These are phyloP conservation scores for Colletotrichum eremochloae DNA, from an alignment of 2,329 filamentous ascomycete genomes.

Conservation along the genomic window DNA sequence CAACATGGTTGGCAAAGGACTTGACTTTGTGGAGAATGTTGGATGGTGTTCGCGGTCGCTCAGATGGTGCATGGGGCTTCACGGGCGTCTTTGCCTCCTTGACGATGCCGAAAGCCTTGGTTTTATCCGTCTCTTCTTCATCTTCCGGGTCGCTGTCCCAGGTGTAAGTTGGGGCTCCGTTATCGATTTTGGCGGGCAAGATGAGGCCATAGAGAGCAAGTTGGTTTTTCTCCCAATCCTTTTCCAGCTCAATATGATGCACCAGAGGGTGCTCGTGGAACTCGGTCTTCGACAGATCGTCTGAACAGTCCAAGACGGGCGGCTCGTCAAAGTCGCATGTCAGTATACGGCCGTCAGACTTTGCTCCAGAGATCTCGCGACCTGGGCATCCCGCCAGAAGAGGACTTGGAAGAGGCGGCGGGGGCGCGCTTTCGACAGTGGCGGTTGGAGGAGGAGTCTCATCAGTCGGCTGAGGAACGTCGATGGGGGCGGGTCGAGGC, in stretches of 20 bases:
- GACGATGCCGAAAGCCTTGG: conserved; percentile 2
- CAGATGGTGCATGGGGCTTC: not conserved
- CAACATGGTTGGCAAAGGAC: conserved; percentile 35
- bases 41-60: conserved; percentile 30
- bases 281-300: conserved; percentile 51
- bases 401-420: conserved; percentile 55
- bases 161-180: conserved; percentile 29
- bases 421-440: not conserved
- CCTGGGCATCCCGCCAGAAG: conserved; percentile 55
- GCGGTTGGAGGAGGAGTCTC: not conserved
- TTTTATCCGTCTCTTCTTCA: conserved; percentile 20
- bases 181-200: conserved; percentile 31
- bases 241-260: conserved; percentile 38
- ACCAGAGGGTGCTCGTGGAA: conserved; percentile 56
- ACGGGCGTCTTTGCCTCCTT: not conserved
- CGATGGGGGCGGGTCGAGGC: conserved; percentile 4
- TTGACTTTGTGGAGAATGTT: conserved; percentile 39
- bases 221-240: conserved; percentile 26
- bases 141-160: conserved; percentile 41
- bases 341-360: conserved; percentile 54
- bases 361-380: conserved; percentile 54
- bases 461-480: not conserved
- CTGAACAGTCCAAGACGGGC: conserved; percentile 51
- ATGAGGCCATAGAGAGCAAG: conserved; percentile 40
- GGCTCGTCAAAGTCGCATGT: conserved; percentile 49